Base-by-base conservation (phyloP, 179 eudicot species). In the Silene coronaria region DNA sequence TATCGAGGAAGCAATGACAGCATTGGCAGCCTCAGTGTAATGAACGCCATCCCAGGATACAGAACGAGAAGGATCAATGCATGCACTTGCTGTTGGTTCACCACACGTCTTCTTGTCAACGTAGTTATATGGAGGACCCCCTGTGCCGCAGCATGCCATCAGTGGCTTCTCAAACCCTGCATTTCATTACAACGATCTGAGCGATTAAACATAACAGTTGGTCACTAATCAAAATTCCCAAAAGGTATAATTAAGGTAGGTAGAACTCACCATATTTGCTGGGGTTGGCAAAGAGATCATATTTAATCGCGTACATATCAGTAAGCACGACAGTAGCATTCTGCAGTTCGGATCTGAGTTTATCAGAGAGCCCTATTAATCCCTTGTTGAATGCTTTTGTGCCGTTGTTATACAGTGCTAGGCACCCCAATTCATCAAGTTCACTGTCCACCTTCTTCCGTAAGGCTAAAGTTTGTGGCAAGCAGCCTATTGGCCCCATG, bases 11-110 rank as follows among this genome's bases (percentile, higher is more conserved):
- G 93, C 91, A 19, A 91, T 87, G 17, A 86, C 81, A 70, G 83
- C 86, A 74, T 93, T 93, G 32, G 97, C 97, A 11, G 97, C 93
- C 62, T 93, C 98, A 2, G 98, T 93, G 81, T 84, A 93, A 82
- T 91, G 98, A 85, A 89, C 90, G 7, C 97, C 98, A 22, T 93
- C 98, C 98, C 98, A 93, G 42, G 78, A 88, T 23, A 93, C 87
- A 62, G 91, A 85, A 38, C 84, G 86, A 62, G 90, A 83, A 1
- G 81, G 87, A 55, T 91, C 90, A 57, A 45, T 79, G 76, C 98
- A 93, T 19, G 78, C 93, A 68, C 79, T 82, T 64, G 93, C 89
- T 7, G 91, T 88, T 28, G 74, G 86, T 84, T 70, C 93, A 3
- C 98, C 98, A 71, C 98, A 93, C 0, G 84, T 48, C 36, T 90